These are phyloP conservation scores for Coemansia sp. DNA, from an alignment of 192 early-diverging fungal genomes.

Conservation along the genomic window DNA sequence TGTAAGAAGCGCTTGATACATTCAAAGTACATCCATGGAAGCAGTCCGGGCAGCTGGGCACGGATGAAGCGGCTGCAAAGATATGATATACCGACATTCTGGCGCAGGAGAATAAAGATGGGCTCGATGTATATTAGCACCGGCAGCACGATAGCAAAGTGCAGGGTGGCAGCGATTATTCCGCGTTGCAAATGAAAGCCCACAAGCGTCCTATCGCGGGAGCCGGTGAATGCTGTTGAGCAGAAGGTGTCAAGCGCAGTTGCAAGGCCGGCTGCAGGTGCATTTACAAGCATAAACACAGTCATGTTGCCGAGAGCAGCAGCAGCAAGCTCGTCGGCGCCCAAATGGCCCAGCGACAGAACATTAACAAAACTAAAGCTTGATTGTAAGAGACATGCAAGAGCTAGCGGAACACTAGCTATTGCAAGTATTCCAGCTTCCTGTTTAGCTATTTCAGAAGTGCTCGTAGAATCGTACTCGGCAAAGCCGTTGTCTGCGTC, in stretches of 20 bases:
- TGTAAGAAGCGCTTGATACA: conserved; percentile 84
- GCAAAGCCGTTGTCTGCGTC: conserved; percentile 6
- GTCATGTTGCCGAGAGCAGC: conserved; percentile 75
- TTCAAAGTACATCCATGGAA: conserved; percentile 80
- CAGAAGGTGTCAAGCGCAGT: conserved; percentile 78
- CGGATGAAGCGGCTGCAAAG: conserved; percentile 71
- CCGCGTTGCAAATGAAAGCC: conserved; percentile 80
- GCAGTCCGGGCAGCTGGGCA: conserved; percentile 69
- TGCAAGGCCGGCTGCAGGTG: conserved; percentile 66
- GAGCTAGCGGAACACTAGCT: conserved; percentile 26
- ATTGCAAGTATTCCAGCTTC: conserved; percentile 18
- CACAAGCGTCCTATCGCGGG: conserved; percentile 63
- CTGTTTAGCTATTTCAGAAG: conserved; percentile 18
- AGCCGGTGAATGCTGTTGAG: conserved; percentile 70
- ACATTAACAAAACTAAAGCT: conserved; percentile 66
- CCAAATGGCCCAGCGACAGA: conserved; percentile 64
- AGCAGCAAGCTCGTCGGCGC: conserved; percentile 66
- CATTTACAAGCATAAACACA: conserved; percentile 67
- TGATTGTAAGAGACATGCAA: conserved; percentile 67
- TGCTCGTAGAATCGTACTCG: conserved; percentile 10
- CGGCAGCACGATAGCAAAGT: conserved; percentile 71
- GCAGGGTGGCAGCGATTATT: conserved; percentile 68
- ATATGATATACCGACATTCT: conserved; percentile 68
- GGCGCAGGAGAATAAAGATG: conserved; percentile 67
- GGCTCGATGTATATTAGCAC: conserved; percentile 72